A percentile compares a stretch with the other conserved stretches of the same genome.
Evolutionary conservation across 441 rosid genomes (phyloP).

Genomic region (Pelargonium australe): DNA sequence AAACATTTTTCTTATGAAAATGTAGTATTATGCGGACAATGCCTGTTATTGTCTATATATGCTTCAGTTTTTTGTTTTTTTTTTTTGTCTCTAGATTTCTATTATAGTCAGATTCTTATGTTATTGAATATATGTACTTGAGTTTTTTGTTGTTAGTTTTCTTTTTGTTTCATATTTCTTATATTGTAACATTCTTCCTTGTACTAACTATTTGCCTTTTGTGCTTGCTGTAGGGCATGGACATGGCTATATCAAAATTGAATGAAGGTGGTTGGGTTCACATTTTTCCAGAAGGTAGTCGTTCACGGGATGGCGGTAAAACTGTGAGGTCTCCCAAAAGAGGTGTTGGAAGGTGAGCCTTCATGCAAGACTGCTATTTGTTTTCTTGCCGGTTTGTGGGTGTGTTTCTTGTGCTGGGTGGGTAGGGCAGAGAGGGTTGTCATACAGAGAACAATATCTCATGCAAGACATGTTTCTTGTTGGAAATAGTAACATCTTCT

Average conservation of each 20-base stretch:
- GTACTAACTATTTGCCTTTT: conserved; percentile 9
- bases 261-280: conserved; percentile 95
- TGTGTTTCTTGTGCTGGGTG: background rate
- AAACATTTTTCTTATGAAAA: too few species aligned
- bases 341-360: conserved; percentile 80
- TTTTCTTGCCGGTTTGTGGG: background rate
- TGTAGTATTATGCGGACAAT: too few species aligned
- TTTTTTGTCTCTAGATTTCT: too few species aligned
- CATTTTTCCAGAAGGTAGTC: conserved; percentile 94
- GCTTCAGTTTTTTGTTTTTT: too few species aligned
- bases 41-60: too few species aligned
- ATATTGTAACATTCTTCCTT: background rate
- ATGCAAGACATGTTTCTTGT: background rate
- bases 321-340: conserved; percentile 75
- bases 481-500: background rate
- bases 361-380: background rate
- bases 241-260: conserved; percentile 79
- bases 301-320: conserved; percentile 89
- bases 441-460: background rate
- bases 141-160: background rate
- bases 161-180: background rate
- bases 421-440: background rate
- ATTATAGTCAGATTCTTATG: too few species aligned
- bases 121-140: too few species aligned
- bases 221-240: conserved; percentile 64